Conservation (phyloP, 192 early-diverging fungal species). For the Umbelopsis sp. region DNA sequence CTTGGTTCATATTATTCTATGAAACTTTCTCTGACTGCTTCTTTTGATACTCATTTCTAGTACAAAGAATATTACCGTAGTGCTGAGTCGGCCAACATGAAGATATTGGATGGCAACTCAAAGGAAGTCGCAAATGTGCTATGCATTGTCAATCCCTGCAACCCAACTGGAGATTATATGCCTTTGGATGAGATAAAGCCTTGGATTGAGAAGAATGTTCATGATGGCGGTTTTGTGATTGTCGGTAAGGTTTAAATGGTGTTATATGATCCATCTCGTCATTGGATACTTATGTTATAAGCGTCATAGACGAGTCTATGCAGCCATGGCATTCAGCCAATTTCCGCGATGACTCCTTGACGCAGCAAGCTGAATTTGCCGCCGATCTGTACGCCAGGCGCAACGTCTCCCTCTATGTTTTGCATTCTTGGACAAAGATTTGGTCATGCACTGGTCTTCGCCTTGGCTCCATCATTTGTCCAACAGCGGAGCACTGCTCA, state of each 20-base stretch:
- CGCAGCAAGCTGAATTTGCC: slow-evolving; percentile 70
- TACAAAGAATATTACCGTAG: slow-evolving; percentile 93
- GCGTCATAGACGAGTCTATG: slow-evolving; percentile 81
- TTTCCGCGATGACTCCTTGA: slow-evolving; percentile 84
- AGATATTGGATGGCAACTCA: slow-evolving; percentile 61
- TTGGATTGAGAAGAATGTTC: slow-evolving; percentile 78
- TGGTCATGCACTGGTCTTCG: slow-evolving; percentile 93
- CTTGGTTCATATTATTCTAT: neutral
- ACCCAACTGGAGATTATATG: slow-evolving; percentile 89
- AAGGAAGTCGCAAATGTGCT: slow-evolving; percentile 66
- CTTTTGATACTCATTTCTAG: slow-evolving; percentile 30
- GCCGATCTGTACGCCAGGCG: slow-evolving; percentile 59
- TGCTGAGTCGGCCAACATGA: slow-evolving; percentile 73
- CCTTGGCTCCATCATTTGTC: slow-evolving; percentile 86
- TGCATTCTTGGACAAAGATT: slow-evolving; percentile 95
- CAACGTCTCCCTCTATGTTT: slow-evolving; percentile 80
- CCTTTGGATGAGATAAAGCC: slow-evolving; percentile 70
- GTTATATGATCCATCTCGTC: neutral
- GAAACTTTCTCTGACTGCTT: neutral
- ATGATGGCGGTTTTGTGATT: slow-evolving; percentile 78
- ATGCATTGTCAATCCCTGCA: slow-evolving; percentile 92
- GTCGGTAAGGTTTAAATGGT: slow-evolving; percentile 58
- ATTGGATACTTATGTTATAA: neutral
- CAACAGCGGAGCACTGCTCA: slow-evolving; percentile 72
- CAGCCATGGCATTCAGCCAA: slow-evolving; percentile 87